Conservation (phyloP, 169 alveolate genomes). For the Plasmodium gallinaceum region DNA sequence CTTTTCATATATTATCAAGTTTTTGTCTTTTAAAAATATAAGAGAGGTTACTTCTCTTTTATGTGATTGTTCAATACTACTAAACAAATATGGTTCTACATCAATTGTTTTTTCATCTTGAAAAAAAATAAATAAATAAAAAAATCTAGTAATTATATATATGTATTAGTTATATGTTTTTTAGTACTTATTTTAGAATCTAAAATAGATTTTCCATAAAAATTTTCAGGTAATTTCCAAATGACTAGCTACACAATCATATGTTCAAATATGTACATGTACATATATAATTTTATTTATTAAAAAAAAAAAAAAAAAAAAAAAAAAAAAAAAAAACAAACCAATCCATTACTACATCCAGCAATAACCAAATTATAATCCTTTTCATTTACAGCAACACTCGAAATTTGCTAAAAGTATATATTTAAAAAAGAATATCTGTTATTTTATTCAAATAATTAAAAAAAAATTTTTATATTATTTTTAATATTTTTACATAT, state of each 20-base stretch:
- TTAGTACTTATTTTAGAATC: conserved; percentile 62
- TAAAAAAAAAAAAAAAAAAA: too few relatives aligned
- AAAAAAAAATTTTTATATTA: background rate
- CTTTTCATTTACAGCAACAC: conserved; percentile 64
- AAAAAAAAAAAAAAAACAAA: background rate
- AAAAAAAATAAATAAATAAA: conserved; percentile 3
- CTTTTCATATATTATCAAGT: conserved; percentile 38
- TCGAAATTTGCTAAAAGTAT: conserved; percentile 63
- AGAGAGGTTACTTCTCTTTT: conserved; percentile 73
- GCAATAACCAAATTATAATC: conserved; percentile 60
- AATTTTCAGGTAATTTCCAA: conserved; percentile 72
- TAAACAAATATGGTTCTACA: conserved; percentile 68
- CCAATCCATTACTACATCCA: conserved; percentile 76
- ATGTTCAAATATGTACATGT: background rate
- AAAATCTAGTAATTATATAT: background rate
- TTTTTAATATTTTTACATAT: conserved; percentile 35
- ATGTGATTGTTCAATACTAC: conserved; percentile 68
- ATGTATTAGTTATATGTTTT: conserved; percentile 6
- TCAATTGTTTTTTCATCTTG: conserved; percentile 61
- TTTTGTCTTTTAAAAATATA: conserved; percentile 56
- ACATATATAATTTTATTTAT: too few relatives aligned
- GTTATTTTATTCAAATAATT: background rate
- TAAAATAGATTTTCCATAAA: conserved; percentile 37
- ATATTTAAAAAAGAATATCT: background rate
- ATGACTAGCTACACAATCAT: conserved; percentile 35